phyloP scores from a whole-genome alignment of 805 yeast genomes.

The Saccharomycopsis sp. region DNA sequence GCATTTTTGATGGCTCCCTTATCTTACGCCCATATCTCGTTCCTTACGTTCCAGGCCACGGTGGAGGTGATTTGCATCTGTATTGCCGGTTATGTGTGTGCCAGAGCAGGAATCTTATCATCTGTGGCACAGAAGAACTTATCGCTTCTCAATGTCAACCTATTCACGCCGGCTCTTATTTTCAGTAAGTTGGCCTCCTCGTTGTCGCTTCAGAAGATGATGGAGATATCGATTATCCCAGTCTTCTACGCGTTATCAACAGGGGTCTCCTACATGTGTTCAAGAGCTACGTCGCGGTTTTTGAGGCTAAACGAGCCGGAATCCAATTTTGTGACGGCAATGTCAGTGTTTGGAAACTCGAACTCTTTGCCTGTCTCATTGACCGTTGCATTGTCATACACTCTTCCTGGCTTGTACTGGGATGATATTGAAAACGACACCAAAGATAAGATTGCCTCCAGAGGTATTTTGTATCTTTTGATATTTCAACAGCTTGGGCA shows the following conservation, averaged over 20 bases:
- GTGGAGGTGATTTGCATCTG: conserved; percentile 84
- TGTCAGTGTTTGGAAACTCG: conserved; percentile 95
- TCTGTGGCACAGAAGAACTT: conserved; percentile 71
- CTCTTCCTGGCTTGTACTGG: conserved; percentile 73
- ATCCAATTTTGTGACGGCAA: conserved; percentile 87
- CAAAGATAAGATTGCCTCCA: conserved; percentile 64
- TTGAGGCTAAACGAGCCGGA: conserved; percentile 65
- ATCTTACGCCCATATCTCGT: conserved; percentile 34
- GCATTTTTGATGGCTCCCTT: conserved; percentile 13
- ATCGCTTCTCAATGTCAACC: conserved; percentile 74
- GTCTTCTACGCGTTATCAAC: conserved; percentile 79
- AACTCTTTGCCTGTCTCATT: conserved; percentile 92
- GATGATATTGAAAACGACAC: conserved; percentile 60
- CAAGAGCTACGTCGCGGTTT: conserved; percentile 46
- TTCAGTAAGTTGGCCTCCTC: conserved; percentile 70
- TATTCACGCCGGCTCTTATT: conserved; percentile 93
- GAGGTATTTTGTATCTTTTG: conserved; percentile 68
- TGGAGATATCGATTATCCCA: conserved; percentile 81
- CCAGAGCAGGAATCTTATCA: conserved; percentile 61
- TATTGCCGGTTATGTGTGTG: conserved; percentile 79
- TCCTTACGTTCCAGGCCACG: conserved; percentile 85
- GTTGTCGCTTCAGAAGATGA: conserved; percentile 65
- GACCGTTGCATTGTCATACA: conserved; percentile 69
- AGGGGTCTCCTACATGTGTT: conserved; percentile 59
- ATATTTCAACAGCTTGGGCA: conserved; percentile 82